Conservation (phyloP, 192 early-diverging fungal species). For the Phycomyces blakesleeanus region DNA sequence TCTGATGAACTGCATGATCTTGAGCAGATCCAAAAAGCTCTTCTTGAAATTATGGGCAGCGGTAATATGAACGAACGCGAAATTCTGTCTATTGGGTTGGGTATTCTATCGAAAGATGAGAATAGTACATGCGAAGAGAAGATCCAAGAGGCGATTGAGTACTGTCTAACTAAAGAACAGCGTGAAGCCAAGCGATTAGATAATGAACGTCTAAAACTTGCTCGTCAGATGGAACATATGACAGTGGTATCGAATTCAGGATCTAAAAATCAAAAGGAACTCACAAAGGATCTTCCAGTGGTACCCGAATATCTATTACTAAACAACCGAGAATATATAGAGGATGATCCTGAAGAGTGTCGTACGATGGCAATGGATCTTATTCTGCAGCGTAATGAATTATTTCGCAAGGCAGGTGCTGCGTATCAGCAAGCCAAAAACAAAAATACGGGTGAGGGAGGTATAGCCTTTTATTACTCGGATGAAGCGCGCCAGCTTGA, state of each 20-base stretch:
- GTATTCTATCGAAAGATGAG: neutral
- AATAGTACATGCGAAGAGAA: neutral
- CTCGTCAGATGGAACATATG: neutral
- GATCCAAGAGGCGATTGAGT: no score
- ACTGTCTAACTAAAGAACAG: no score
- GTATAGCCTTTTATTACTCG: conserved; percentile 51
- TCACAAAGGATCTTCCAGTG: conserved; percentile 13
- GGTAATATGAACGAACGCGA: neutral
- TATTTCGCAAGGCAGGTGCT: conserved; percentile 44
- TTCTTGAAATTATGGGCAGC: neutral
- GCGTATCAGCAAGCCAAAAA: conserved; percentile 29
- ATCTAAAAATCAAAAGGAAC: neutral
- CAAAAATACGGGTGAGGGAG: conserved; percentile 40
- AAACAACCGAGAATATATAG: conserved; percentile 36
- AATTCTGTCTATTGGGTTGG: neutral
- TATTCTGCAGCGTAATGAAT: conserved; percentile 41
- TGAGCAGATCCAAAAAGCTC: neutral
- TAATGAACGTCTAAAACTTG: no score
- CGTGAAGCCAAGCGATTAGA: no score
- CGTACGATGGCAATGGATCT: conserved; percentile 37
- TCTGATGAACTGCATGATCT: neutral
- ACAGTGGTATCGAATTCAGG: neutral
- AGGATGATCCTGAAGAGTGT: conserved; percentile 49
- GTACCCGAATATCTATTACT: conserved; percentile 35
- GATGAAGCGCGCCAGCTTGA: conserved; percentile 42